Evolutionary conservation across 2,329 filamentous ascomycete genomes (phyloP).

Genomic region (Eutypa lata): DNA sequence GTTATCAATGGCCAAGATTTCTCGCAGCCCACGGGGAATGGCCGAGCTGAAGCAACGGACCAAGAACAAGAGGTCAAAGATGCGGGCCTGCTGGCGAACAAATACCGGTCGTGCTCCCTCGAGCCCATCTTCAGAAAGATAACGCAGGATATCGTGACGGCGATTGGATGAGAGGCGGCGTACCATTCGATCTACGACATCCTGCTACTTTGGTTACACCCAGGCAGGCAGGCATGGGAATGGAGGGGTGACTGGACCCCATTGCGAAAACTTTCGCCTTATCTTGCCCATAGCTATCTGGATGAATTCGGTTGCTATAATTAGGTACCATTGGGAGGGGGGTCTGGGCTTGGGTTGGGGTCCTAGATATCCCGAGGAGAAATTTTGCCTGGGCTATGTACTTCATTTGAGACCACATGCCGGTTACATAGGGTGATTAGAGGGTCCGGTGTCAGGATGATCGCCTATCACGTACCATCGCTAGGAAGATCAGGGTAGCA

Average conservation of each 20-base stretch:
- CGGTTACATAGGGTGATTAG: too few species aligned
- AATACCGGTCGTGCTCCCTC: constrained; percentile 71
- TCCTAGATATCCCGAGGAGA: not conserved
- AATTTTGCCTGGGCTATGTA: not conserved
- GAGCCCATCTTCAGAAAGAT: constrained; percentile 66
- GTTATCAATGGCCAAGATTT: constrained; percentile 56
- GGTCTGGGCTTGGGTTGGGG: too few species aligned
- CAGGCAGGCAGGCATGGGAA: too few species aligned
- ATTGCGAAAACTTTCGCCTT: not conserved
- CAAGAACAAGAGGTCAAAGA: constrained; percentile 28
- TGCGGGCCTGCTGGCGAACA: constrained; percentile 57
- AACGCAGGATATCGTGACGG: constrained; percentile 47
- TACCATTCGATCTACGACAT: not conserved
- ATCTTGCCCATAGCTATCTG: not conserved
- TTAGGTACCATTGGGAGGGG: too few species aligned
- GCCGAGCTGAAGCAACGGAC: constrained; percentile 19
- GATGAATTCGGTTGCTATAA: not conserved
- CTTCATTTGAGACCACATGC: too few species aligned
- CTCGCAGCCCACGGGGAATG: constrained; percentile 31
- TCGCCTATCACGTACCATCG: not conserved
- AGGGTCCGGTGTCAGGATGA: too few species aligned
- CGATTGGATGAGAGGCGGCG: constrained; percentile 26
- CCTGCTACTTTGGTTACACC: not conserved
- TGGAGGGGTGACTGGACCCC: too few species aligned
- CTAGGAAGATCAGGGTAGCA: not conserved